Evolutionary conservation across 257 asterid species (phyloP), one percentile per base, ranked within the genome.

Genomic region (Plectranthus barbatus): DNA sequence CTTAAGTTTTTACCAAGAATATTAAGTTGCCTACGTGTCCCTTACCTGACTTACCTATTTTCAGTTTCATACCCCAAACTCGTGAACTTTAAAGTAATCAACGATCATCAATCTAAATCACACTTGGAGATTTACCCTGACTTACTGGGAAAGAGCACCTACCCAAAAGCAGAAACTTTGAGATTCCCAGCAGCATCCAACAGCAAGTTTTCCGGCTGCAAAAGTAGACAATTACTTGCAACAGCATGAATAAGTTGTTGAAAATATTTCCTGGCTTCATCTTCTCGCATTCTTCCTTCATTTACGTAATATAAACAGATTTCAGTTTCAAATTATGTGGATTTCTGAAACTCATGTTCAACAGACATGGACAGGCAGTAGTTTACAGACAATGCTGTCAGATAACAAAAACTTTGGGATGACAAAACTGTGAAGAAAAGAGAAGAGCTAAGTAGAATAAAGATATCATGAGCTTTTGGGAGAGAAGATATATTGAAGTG

Each of bases 141-240:
- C 88, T 88, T 91, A 95, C 80, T 84, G 96, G 73, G 96, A 91
- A 41, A 91, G 83, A 68, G 98, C 98, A 80, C 98, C 86, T 68
- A 79, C 15, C 98, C 98, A 69, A 88, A 91, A 76, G 88, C 98
- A 20, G 98, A 91, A 72, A 91, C 87, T 72, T 88, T 91, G 66
- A 91, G 96, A 69, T 84, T 81, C 56, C 98, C 96, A 44, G 79
- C 73, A 63, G 87, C 80, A 80, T 91, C 96, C 80, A 88, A 46
- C 2, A 91, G 83, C 60, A 91, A 77, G 71, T 91, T 91, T 71
- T 88, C 98, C 0, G 95, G 98, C 98, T 91, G 79, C 78, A 72
- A 21, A 37, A 46, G 40, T 15, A 14, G 5, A 29, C 3, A 4
- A 40, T 60, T 14, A 13, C 23, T 4, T 4, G 50, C 12, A 12